A percentile compares a stretch with the other conserved stretches of the same genome.
phyloP scores from a whole-genome alignment of 1,284 basidiomycete species.

The Cronartium quercuum region DNA sequence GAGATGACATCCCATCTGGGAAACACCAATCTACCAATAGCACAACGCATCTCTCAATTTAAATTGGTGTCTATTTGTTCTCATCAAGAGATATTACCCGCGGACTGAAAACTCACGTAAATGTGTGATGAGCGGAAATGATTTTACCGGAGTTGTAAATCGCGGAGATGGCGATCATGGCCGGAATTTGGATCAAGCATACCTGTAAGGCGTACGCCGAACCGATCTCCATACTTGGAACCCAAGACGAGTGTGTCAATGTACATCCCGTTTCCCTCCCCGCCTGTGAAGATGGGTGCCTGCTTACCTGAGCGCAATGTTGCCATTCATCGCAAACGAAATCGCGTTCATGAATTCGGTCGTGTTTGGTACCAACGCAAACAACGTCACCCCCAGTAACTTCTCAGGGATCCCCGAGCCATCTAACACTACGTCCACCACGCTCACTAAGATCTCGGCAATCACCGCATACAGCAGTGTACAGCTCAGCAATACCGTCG shows the following conservation, averaged over 20 bases:
- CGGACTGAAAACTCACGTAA: slow-evolving; percentile 61
- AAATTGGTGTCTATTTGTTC: too few relatives aligned
- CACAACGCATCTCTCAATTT: not conserved
- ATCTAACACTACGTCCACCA: slow-evolving; percentile 87
- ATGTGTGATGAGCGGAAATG: slow-evolving; percentile 64
- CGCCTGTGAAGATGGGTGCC: not conserved
- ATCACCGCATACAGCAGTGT: slow-evolving; percentile 93
- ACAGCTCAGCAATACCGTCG: slow-evolving; percentile 77
- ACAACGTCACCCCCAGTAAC: slow-evolving; percentile 91
- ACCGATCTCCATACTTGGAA: slow-evolving; percentile 90
- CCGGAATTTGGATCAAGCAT: slow-evolving; percentile 93
- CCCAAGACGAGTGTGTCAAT: not conserved
- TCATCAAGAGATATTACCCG: not conserved
- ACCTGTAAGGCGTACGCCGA: slow-evolving; percentile 98
- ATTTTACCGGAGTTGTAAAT: slow-evolving; percentile 72
- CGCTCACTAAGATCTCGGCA: slow-evolving; percentile 87
- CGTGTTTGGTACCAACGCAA: slow-evolving; percentile 95
- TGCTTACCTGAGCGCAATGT: slow-evolving; percentile 84
- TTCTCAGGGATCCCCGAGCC: slow-evolving; percentile 96
- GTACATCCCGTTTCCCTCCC: not conserved
- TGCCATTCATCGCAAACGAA: slow-evolving; percentile 95
- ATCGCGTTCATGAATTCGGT: slow-evolving; percentile 99
- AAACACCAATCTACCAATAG: slow-evolving; percentile 72
- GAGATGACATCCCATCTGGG: slow-evolving; percentile 97
- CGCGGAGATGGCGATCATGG: slow-evolving; percentile 97